Percentiles rank a stretch among this genome's conserved stretches.
Conservation (phyloP, 2,329 filamentous ascomycete genomes). For the Orbilia blumenaviensis region DNA sequence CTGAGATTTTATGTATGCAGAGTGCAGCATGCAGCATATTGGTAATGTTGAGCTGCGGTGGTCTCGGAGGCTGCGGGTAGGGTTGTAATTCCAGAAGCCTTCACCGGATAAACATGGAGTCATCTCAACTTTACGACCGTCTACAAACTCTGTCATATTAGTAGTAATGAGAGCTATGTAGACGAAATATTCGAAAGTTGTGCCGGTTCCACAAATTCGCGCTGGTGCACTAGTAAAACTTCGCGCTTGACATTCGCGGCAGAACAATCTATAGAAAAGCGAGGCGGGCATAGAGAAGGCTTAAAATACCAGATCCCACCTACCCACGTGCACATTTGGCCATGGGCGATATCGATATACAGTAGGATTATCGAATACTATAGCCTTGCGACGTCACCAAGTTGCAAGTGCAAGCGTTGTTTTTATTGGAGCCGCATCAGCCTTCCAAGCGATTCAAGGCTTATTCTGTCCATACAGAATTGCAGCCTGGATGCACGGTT, state of each 20-base stretch:
- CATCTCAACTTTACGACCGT: not conserved
- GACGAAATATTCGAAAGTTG: not conserved
- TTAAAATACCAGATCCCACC: not conserved
- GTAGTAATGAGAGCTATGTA: not conserved
- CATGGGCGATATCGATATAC: not conserved
- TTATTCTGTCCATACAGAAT: no score
- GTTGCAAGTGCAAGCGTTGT: no score
- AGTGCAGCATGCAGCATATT: not conserved
- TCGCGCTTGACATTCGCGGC: not conserved
- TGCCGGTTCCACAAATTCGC: not conserved
- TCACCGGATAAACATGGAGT: not conserved
- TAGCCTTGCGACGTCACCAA: not conserved
- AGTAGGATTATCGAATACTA: not conserved
- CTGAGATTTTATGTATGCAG: no score
- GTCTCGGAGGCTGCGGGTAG: not conserved
- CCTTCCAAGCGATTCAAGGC: no score
- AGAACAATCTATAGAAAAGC: not conserved
- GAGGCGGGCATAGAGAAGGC: not conserved
- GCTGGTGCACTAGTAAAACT: not conserved
- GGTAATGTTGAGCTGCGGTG: not conserved
- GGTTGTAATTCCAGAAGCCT: not conserved
- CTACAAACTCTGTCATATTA: not conserved
- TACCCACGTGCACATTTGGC: not conserved
- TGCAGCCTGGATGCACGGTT: no score
- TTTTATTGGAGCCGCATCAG: conserved; percentile 14